Percentiles rank a stretch among this genome's conserved stretches.
Conservation (phyloP, 148 eudicot species). For the Silene latifolia region DNA sequence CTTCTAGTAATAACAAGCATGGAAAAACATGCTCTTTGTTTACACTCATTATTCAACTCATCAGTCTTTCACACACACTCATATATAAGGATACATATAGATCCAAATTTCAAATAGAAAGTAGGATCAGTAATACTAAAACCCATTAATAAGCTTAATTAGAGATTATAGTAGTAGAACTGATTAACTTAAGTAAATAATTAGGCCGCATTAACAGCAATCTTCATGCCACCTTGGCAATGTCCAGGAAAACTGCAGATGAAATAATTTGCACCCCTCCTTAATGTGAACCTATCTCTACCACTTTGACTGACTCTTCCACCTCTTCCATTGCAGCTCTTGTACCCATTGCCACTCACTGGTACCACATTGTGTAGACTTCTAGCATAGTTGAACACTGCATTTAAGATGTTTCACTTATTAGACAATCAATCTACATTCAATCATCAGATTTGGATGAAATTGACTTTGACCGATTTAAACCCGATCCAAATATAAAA, state of each 20-base stretch:
- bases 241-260: slow-evolving; percentile 16
- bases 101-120: neutral
- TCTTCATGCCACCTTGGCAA: slow-evolving; percentile 20
- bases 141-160: neutral
- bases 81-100: slow-evolving; percentile 7
- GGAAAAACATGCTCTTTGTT: neutral
- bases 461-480: no score
- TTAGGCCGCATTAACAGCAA: slow-evolving; percentile 6
- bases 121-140: neutral
- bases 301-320: neutral
- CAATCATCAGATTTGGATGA: no score
- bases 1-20: slow-evolving; percentile 1
- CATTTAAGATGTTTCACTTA: neutral
- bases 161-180: neutral
- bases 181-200: neutral
- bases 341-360: slow-evolving; percentile 3
- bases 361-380: slow-evolving; percentile 13
- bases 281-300: neutral
- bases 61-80: neutral
- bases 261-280: slow-evolving; percentile 11
- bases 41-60: neutral
- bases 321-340: slow-evolving; percentile 8
- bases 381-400: slow-evolving; percentile 10
- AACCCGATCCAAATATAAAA: no score
- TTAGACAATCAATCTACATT: no score